Evolutionary conservation across 2,329 filamentous ascomycete species (phyloP).

Genomic region (Colletotrichum sp.): DNA sequence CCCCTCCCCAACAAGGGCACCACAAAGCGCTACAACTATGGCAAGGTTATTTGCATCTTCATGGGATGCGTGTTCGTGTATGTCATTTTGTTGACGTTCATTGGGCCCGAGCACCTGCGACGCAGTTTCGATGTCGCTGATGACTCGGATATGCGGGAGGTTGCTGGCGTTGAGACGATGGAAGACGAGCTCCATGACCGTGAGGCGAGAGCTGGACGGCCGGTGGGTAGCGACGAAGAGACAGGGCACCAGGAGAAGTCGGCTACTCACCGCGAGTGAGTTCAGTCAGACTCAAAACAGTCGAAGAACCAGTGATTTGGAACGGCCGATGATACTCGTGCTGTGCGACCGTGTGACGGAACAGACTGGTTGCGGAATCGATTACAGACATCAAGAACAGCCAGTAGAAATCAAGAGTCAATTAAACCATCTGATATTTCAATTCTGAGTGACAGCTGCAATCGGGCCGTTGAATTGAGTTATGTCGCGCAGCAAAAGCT

Average conservation of each 20-base stretch:
- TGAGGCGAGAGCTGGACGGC: background rate
- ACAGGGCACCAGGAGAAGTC: constrained; percentile 16
- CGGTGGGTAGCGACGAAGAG: constrained; percentile 1
- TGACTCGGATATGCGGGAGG: constrained; percentile 53
- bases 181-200: constrained; percentile 1
- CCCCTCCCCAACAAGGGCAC: constrained; percentile 65
- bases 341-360: background rate
- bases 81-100: constrained; percentile 64
- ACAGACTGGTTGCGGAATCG: background rate
- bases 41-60: constrained; percentile 88
- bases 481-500: background rate
- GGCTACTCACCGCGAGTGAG: constrained; percentile 14
- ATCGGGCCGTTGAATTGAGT: background rate
- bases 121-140: constrained; percentile 56
- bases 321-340: background rate
- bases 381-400: background rate
- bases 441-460: background rate
- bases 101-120: constrained; percentile 63
- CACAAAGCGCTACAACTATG: constrained; percentile 70
- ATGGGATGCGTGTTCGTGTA: constrained; percentile 82
- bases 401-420: background rate
- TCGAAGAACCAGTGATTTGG: background rate
- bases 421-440: background rate
- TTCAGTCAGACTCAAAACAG: background rate
- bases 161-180: constrained; percentile 44